Percentiles rank a stretch among this genome's conserved stretches.
phyloP scores from a whole-genome alignment of 2,329 filamentous ascomycete species.

The Aspergillus sclerotialis region DNA sequence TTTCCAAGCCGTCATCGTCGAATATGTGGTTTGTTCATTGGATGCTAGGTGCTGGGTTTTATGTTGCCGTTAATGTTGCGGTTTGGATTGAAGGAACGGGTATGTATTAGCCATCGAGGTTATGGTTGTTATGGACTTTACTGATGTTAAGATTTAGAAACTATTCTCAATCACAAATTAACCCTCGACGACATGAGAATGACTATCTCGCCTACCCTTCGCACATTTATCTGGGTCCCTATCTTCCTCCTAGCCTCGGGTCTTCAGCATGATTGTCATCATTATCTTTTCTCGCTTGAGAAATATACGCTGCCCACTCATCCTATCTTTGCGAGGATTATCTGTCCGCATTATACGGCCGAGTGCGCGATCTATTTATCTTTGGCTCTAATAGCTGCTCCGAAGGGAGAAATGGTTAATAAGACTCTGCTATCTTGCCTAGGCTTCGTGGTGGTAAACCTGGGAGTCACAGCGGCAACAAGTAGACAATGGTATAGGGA shows the following conservation, averaged over 20 bases:
- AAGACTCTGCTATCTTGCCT: conserved; percentile 63
- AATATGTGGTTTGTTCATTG: conserved; percentile 84
- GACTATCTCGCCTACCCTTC: conserved; percentile 38
- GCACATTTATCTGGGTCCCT: conserved; percentile 50
- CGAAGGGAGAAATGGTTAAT: conserved; percentile 59
- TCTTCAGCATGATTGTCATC: conserved; percentile 69
- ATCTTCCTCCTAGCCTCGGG: conserved; percentile 64
- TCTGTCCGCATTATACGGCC: conserved; percentile 88
- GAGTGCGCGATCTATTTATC: conserved; percentile 79
- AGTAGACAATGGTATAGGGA: conserved; percentile 72
- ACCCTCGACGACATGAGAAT: conserved; percentile 30
- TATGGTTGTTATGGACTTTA: conserved; percentile 16
- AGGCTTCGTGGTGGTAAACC: conserved; percentile 68
- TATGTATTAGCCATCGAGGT: no score
- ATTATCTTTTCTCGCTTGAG: conserved; percentile 60
- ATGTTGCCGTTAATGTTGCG: conserved; percentile 63
- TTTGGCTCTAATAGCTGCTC: conserved; percentile 68
- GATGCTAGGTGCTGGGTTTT: conserved; percentile 70
- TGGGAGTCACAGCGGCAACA: conserved; percentile 71
- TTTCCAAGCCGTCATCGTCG: conserved; percentile 62
- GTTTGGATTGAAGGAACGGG: conserved; percentile 79
- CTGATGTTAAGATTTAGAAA: conserved; percentile 12
- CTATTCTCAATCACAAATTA: conserved; percentile 27
- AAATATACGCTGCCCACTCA: conserved; percentile 77
- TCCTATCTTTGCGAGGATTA: conserved; percentile 62